Base-by-base conservation (phyloP, 2,329 filamentous ascomycete genomes). In the Venturia aucupariae region DNA sequence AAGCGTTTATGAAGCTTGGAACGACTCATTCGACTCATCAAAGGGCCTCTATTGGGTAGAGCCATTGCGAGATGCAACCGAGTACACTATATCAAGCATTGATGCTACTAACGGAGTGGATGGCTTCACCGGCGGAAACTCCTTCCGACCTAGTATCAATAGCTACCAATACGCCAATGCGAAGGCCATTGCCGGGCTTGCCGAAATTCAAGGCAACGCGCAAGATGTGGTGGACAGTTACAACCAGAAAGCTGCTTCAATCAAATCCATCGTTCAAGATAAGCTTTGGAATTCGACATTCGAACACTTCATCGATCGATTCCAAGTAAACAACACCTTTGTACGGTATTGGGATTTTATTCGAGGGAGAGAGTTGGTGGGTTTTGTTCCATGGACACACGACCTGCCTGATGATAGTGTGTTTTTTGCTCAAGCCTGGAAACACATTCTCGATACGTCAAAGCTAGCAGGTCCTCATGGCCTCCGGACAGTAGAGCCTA, bases 51-150 rank as follows among this genome's bases (percentile, higher is more conserved):
- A 78, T 67, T 79, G 72, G 68, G 73, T 79, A 6, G 76, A 79
- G 61, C 77, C 77, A 0, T 65, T 79, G 1, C 72, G 73, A 0
- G 77, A 79, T 67, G 77, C 77, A 0, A 79, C 77, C 0, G 77
- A 79, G 65, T 79, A 79, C 65, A 79, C 76, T 1, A 78, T 79
- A 57, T 73, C 75, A 0, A 77, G 74, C 51, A 79, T 78, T 63
- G 77, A 79, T 64, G 75, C 77, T 0, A 74, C 71, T 0, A 71
- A 72, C n/a, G 76, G 75, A 4, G 39, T 66, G 22, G 77, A 79
- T 60, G 77, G 77, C 0, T 79, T 79, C 48, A 68, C 65, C 0
- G 76, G 76, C 1, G 77, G 77, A 3, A 63, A 76, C 11, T 70
- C 76, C 1, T 79, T 79, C 69, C 71, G 77, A 6, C 77, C 77